phyloP scores from a whole-genome alignment of 306 rosid genomes.

The Geum urbanum region DNA sequence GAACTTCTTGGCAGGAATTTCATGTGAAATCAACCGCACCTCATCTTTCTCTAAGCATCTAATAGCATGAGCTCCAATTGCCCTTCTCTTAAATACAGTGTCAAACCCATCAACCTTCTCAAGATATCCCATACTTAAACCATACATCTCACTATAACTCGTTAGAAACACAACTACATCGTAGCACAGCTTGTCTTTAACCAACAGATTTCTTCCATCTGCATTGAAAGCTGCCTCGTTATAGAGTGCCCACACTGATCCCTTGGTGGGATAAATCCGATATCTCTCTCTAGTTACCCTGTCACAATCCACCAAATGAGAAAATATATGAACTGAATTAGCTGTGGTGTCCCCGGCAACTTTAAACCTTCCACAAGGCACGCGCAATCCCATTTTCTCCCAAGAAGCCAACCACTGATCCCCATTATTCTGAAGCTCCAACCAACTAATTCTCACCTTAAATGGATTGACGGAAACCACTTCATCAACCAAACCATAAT shows the following conservation, averaged over 20 bases:
- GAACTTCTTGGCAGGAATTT: slow-evolving; percentile 76
- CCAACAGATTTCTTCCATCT: slow-evolving; percentile 34
- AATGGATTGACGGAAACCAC: slow-evolving; percentile 59
- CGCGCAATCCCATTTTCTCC: slow-evolving; percentile 55
- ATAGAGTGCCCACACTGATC: slow-evolving; percentile 87
- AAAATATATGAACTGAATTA: slow-evolving; percentile 60
- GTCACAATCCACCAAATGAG: slow-evolving; percentile 72
- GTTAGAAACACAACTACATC: slow-evolving; percentile 70
- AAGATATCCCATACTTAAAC: slow-evolving; percentile 80
- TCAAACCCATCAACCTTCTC: slow-evolving; percentile 84
- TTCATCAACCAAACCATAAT: slow-evolving; percentile 72
- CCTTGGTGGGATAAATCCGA: slow-evolving; percentile 81
- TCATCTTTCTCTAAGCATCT: slow-evolving; percentile 53
- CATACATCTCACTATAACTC: slow-evolving; percentile 59
- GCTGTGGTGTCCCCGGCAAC: slow-evolving; percentile 45
- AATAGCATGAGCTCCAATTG: slow-evolving; percentile 64
- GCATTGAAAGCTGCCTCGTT: slow-evolving; percentile 37
- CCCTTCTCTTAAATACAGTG: slow-evolving; percentile 75
- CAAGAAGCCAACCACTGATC: slow-evolving; percentile 40
- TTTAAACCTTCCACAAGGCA: slow-evolving; percentile 79
- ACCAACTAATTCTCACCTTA: slow-evolving; percentile 75
- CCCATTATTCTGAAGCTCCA: slow-evolving; percentile 55
- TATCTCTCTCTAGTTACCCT: slow-evolving; percentile 58
- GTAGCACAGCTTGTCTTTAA: slow-evolving; percentile 39
- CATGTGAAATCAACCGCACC: slow-evolving; percentile 63